Conservation (phyloP, 2,329 filamentous ascomycete genomes). For the Botrytis fragariae region DNA sequence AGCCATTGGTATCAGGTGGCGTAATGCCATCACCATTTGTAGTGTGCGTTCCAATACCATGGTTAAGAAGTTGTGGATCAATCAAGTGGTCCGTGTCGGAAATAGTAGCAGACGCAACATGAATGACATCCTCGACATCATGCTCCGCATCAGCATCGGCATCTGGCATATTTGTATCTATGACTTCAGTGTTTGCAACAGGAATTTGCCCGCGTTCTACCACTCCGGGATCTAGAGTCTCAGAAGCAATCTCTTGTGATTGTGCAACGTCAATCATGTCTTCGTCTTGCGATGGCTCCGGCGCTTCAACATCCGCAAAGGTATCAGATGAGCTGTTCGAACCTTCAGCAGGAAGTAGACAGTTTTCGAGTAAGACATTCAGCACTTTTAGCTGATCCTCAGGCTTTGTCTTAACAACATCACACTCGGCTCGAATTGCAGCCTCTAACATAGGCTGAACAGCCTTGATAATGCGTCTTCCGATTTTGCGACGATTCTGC, state of each 20-base stretch:
- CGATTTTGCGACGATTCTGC: constrained; percentile 78
- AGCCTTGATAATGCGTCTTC: constrained; percentile 82
- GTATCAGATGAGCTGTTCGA: constrained; percentile 14
- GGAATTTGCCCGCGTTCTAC: constrained; percentile 18
- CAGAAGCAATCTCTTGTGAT: constrained; percentile 4
- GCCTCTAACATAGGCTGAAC: constrained; percentile 75
- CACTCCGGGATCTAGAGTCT: not conserved
- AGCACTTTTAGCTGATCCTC: constrained; percentile 71
- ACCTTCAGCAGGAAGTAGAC: constrained; percentile 43
- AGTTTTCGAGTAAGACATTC: constrained; percentile 68
- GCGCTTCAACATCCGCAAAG: constrained; percentile 40
- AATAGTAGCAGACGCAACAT: constrained; percentile 12
- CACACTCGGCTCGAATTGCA: constrained; percentile 77
- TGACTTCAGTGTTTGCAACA: constrained; percentile 32
- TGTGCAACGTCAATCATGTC: constrained; percentile 31
- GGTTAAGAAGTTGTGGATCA: constrained; percentile 18
- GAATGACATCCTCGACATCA: constrained; percentile 23
- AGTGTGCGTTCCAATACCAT: constrained; percentile 30
- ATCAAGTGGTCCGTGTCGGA: constrained; percentile 33
- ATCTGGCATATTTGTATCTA: constrained; percentile 41
- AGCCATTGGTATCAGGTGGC: constrained; percentile 50
- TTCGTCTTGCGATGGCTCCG: constrained; percentile 43
- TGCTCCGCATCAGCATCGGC: constrained; percentile 34
- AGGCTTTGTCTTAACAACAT: constrained; percentile 67
- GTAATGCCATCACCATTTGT: constrained; percentile 35